A percentile compares a stretch with the other conserved stretches of the same genome.
Conservation (phyloP, 768 basidiomycete genomes). For the Suillus alpinus region DNA sequence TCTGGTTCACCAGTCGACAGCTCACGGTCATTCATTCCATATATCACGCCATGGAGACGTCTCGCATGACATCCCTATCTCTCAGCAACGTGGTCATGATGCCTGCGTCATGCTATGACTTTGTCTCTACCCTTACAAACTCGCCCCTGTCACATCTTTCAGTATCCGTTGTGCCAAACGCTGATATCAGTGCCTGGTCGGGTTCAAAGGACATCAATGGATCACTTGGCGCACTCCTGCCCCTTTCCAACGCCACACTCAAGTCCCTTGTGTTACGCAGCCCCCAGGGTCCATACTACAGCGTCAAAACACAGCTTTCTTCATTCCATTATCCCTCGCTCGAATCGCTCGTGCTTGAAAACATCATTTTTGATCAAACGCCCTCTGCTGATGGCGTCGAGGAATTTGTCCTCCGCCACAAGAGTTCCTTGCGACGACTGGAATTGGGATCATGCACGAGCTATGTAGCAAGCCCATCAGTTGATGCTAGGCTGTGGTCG, state of each 20-base stretch:
- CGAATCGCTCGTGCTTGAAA: constrained; percentile 26
- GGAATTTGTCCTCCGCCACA: constrained; percentile 31
- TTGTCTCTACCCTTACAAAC: constrained; percentile 21
- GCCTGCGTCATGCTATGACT: constrained; percentile 25
- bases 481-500: constrained; percentile 24
- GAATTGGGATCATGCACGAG: constrained; percentile 26
- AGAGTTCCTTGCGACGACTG: constrained; percentile 19
- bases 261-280: constrained; percentile 24
- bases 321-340: constrained; percentile 24
- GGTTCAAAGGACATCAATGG: constrained; percentile 29
- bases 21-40: constrained; percentile 21
- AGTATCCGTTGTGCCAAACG: constrained; percentile 29
- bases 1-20: constrained; percentile 31
- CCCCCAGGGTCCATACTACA: constrained; percentile 29
- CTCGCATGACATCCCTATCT: constrained; percentile 18
- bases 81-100: constrained; percentile 24
- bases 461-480: constrained; percentile 16
- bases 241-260: constrained; percentile 16
- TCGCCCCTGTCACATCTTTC: constrained; percentile 29
- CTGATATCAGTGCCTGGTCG: constrained; percentile 28
- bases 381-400: constrained; percentile 22
- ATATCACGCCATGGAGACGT: constrained; percentile 21
- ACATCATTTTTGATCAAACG: constrained; percentile 26
- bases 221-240: constrained; percentile 24
- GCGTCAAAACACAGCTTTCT: constrained; percentile 19